Evolutionary conservation across 2,329 filamentous ascomycete genomes (phyloP).

Genomic region (Tolypocladium tundrense): DNA sequence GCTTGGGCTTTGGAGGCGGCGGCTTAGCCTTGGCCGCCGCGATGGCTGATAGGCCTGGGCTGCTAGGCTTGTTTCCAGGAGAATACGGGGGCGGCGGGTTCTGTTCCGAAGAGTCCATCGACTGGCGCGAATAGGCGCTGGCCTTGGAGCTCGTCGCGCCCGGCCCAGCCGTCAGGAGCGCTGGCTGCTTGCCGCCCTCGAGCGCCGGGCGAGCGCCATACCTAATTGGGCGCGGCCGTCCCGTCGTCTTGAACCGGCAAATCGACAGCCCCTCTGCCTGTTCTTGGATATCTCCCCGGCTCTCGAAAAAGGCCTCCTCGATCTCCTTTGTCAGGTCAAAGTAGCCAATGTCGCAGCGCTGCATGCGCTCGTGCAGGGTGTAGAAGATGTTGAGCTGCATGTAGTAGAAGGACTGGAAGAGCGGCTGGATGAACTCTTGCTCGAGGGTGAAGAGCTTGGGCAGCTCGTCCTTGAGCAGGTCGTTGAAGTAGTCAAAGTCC

Average conservation of each 20-base stretch:
- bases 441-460: constrained; percentile 86
- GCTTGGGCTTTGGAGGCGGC: constrained; percentile 69
- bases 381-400: constrained; percentile 99
- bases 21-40: constrained; percentile 55
- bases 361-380: constrained; percentile 96
- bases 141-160: constrained; percentile 15
- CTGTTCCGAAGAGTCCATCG: constrained; percentile 32
- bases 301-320: constrained; percentile 80
- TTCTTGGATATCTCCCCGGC: constrained; percentile 81
- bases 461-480: constrained; percentile 89
- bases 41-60: constrained; percentile 29
- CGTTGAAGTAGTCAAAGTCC: constrained; percentile 97
- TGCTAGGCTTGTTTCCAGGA: constrained; percentile 24
- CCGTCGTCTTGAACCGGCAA: constrained; percentile 83
- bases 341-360: constrained; percentile 92
- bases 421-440: constrained; percentile 85
- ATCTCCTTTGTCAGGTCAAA: constrained; percentile 88
- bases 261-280: constrained; percentile 76
- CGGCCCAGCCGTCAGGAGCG: constrained; percentile 39
- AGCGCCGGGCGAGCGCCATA: constrained; percentile 46
- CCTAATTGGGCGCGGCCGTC: constrained; percentile 51
- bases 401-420: constrained; percentile 99
- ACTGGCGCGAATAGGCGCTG: constrained; percentile 23
- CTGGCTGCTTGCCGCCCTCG: constrained; percentile 36
- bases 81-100: constrained; percentile 66